Conservation (phyloP, 805 yeast species). For the Yarrowia porcina region DNA sequence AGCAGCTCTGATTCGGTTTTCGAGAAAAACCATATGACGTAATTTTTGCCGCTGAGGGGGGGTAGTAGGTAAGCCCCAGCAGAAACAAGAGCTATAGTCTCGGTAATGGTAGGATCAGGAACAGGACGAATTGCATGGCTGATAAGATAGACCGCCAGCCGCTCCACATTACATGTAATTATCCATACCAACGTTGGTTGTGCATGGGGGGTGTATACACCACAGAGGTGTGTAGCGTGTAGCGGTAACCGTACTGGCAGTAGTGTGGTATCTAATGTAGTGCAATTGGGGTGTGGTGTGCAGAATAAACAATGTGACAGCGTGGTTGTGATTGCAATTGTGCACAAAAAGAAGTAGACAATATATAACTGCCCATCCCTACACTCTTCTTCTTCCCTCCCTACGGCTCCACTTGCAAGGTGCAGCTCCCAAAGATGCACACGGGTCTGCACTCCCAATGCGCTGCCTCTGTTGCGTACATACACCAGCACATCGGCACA, state of each 20-base stretch:
- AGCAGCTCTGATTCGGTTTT: not conserved
- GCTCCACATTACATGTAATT: not conserved
- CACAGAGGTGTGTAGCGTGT: no score
- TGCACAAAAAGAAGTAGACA: not conserved
- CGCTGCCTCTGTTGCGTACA: slow-evolving; percentile 7
- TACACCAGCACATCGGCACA: not conserved
- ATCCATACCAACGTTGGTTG: not conserved
- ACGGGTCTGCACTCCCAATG: slow-evolving; percentile 4
- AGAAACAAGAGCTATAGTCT: no score
- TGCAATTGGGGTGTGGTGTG: no score
- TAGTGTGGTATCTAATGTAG: no score
- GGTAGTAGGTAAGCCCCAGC: no score
- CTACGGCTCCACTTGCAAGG: not conserved
- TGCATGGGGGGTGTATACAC: not conserved
- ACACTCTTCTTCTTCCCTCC: not conserved
- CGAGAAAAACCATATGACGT: not conserved
- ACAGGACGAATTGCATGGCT: no score
- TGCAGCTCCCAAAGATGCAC: not conserved
- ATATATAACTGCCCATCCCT: not conserved
- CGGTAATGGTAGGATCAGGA: no score
- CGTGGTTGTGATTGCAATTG: no score
- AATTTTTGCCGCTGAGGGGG: slow-evolving; percentile 5
- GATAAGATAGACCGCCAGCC: no score
- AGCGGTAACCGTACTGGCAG: no score
- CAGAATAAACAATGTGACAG: no score